Conservation (phyloP, 352 stramenopile species). For the Globisporangium camurandrum region DNA sequence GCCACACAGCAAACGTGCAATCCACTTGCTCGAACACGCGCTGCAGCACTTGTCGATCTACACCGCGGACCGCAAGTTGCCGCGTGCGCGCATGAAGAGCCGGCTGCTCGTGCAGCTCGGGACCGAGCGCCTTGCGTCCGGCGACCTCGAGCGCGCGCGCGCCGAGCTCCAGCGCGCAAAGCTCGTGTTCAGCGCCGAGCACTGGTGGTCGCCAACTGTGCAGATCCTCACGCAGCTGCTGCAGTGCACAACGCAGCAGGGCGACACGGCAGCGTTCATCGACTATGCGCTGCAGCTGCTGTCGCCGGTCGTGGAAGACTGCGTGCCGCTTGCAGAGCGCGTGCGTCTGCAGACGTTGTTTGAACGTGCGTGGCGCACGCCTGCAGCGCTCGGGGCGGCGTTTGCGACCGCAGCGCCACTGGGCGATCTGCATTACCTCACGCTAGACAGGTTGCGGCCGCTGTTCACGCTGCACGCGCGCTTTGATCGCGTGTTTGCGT, state of each 20-base stretch:
- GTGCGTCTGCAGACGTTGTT: conserved; percentile 51
- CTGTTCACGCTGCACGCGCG: conserved; percentile 43
- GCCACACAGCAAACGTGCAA: conserved; percentile 61
- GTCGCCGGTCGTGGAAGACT: conserved; percentile 63
- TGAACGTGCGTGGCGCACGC: conserved; percentile 52
- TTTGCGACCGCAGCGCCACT: conserved; percentile 35
- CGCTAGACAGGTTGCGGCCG: conserved; percentile 38
- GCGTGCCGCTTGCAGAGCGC: conserved; percentile 49
- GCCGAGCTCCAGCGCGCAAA: conserved; percentile 69
- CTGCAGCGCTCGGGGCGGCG: conserved; percentile 23
- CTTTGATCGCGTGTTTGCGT: conserved; percentile 61
- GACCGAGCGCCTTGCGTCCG: conserved; percentile 56
- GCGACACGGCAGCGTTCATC: conserved; percentile 63
- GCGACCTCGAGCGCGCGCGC: conserved; percentile 60
- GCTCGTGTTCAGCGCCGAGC: conserved; percentile 40
- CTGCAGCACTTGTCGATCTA: conserved; percentile 69
- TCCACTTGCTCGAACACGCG: conserved; percentile 69
- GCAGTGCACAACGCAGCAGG: conserved; percentile 64
- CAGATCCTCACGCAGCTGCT: conserved; percentile 74
- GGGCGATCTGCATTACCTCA: conserved; percentile 33
- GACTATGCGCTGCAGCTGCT: conserved; percentile 75
- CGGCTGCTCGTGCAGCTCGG: conserved; percentile 65
- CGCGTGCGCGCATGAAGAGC: conserved; percentile 66
- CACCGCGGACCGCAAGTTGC: conserved; percentile 51
- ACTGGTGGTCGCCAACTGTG: conserved; percentile 67